Percentiles rank a stretch among this genome's conserved stretches.
Evolutionary conservation across 495 filamentous ascomycete species (phyloP).

Genomic region (Extremus antarcticus): DNA sequence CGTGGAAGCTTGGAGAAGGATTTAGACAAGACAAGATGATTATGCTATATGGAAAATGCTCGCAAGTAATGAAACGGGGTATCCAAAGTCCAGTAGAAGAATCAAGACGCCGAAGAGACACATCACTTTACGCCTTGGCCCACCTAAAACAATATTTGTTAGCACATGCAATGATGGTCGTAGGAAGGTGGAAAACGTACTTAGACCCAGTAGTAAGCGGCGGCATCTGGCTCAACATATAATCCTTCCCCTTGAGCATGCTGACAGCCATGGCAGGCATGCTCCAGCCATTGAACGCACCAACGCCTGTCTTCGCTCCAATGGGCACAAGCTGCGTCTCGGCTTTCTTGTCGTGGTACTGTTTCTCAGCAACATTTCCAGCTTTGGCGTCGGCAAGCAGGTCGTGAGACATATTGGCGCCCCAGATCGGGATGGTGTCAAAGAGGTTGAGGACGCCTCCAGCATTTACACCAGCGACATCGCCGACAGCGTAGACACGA

Average conservation of each 20-base stretch:
- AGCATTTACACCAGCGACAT: conserved; percentile 26
- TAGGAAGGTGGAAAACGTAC: too few relatives aligned
- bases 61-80: too few relatives aligned
- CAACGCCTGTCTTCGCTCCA: conserved; percentile 44
- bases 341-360: conserved; percentile 21
- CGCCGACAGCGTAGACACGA: conserved; percentile 40
- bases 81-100: too few relatives aligned
- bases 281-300: conserved; percentile 41
- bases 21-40: too few relatives aligned
- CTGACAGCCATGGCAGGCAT: conserved; percentile 47
- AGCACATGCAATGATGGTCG: too few relatives aligned
- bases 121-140: too few relatives aligned
- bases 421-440: conserved; percentile 32
- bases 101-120: too few relatives aligned
- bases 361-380: conserved; percentile 18
- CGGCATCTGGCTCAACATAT: conserved; percentile 32
- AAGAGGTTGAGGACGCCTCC: conserved; percentile 34
- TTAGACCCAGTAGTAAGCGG: conserved; percentile 5
- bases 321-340: conserved; percentile 43
- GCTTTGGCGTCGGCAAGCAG: conserved; percentile 17
- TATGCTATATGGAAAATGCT: too few relatives aligned
- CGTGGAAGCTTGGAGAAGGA: too few relatives aligned
- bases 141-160: too few relatives aligned
- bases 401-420: conserved; percentile 38
- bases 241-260: conserved; percentile 52